Base-by-base conservation (phyloP, 2,329 filamentous ascomycete genomes). In the Fonsecaea nubica region DNA sequence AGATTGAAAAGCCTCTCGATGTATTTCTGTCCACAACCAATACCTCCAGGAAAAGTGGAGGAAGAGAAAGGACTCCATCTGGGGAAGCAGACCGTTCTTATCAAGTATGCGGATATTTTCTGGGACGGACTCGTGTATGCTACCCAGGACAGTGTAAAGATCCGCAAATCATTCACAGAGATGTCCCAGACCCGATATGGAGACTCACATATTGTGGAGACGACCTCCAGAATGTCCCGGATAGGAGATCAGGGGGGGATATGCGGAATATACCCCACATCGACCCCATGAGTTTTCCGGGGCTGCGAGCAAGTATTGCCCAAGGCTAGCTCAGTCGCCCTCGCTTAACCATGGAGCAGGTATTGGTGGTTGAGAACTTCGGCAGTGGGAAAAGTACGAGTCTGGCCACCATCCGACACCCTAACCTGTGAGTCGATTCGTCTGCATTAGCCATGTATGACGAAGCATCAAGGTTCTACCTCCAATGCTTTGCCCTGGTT, bases 221-320 rank as follows among this genome's bases (percentile, higher is more conserved):
- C 4, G 8, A 9, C 32, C 32, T 35, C 55, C 55, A 58, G 42
- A 54, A 40, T 33, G 38, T 18, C 54, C 62, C 62, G 62, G 62
- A 59, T 61, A 48, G 33, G 54, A 35, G 30, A 55, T 42, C 50
- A 45, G 6, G 50, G 33, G 58, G n/a, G 38, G 18, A 30, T 12
- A 4, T 61, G 52, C 62, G 62, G 62, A 54, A 21, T 54, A 25
- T 54, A 25, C 62, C 62, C 62, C 54, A 45, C 38, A 7, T 30
- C 45, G 30, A 55, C 62, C 55, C 45, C 45, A 40, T 36, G 33
- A 38, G 7, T 61, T 61, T 61, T 53, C 58, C 58, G 58, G 48
- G 35, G 33, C 35, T 32, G 45, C 18, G 21, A 30, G 18, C 9
- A 12, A 59, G 33, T 21, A 25, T 60, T 38, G 45, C 13, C 40